A percentile compares a stretch with the other conserved stretches of the same genome.
Evolutionary conservation across 345 rosid genomes (phyloP).

Genomic region (Eucalyptus tenuipes): DNA sequence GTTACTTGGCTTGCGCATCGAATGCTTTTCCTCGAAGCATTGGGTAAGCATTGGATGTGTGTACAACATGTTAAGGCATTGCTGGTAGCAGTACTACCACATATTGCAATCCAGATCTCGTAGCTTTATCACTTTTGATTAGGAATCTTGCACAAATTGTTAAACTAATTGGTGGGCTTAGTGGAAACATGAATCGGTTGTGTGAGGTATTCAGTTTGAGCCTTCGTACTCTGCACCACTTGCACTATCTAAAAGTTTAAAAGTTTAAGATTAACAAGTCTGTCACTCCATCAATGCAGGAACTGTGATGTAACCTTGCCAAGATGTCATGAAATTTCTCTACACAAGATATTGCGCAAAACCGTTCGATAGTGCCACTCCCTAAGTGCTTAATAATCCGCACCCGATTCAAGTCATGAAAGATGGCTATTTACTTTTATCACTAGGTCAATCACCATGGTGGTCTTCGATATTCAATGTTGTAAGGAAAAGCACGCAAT

Average conservation of each 20-base stretch:
- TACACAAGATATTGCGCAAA: neutral
- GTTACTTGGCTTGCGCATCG: neutral
- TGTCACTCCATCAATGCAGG: too few species aligned
- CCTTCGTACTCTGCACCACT: neutral
- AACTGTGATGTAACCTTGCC: neutral
- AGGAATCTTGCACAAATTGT: neutral
- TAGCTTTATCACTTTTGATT: neutral
- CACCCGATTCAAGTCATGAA: neutral
- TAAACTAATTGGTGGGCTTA: neutral
- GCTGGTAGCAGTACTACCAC: neutral
- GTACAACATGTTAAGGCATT: neutral
- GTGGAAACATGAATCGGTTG: neutral
- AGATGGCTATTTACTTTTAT: neutral
- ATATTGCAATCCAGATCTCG: neutral
- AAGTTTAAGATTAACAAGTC: neutral
- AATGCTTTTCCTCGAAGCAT: neutral
- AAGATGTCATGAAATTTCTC: neutral
- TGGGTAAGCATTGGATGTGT: neutral
- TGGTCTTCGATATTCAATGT: neutral
- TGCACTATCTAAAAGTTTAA: neutral
- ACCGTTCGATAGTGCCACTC: neutral
- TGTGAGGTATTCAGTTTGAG: neutral
- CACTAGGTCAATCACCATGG: neutral
- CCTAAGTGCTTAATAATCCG: accelerated
- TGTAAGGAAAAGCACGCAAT: neutral